Evolutionary conservation across 2,329 filamentous ascomycete genomes (phyloP).

Genomic region (Talaromyces funiculosus): DNA sequence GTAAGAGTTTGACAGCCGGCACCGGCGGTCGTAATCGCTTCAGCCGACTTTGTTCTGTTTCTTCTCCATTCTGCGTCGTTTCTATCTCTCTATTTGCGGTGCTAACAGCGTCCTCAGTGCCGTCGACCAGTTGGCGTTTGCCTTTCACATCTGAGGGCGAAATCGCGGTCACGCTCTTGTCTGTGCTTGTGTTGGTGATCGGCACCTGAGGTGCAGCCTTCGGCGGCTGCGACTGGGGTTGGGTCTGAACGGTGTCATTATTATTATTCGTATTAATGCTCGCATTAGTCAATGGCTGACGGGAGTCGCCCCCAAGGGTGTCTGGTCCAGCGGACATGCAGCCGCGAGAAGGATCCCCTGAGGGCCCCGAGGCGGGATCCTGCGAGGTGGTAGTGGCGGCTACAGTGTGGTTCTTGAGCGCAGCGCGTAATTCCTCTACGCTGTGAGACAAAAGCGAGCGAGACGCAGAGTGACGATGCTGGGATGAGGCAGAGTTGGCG

Average conservation of each 20-base stretch:
- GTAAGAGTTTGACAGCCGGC: conserved; percentile 48
- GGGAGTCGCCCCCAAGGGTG: conserved; percentile 29
- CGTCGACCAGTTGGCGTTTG: conserved; percentile 30
- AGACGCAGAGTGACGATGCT: conserved; percentile 6
- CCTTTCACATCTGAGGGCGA: conserved; percentile 14
- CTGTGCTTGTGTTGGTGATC: background rate
- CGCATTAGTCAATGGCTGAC: conserved; percentile 9
- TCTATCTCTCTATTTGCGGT: background rate
- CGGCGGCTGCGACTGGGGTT: background rate
- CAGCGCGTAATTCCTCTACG: conserved; percentile 38
- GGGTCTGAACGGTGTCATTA: background rate
- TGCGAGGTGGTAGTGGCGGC: conserved; percentile 28
- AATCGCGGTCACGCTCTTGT: background rate
- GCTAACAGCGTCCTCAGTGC: conserved; percentile 3
- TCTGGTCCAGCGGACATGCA: conserved; percentile 31
- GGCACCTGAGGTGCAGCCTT: conserved; percentile 1
- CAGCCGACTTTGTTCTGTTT: conserved; percentile 30
- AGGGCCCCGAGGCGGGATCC: conserved; percentile 15
- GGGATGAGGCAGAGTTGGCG: background rate
- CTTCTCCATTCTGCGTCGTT: conserved; percentile 9
- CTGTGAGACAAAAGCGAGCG: conserved; percentile 23
- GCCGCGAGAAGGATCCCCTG: conserved; percentile 30
- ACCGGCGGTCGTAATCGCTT: conserved; percentile 45
- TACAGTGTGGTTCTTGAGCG: conserved; percentile 35
- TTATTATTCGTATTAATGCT: background rate